Evolutionary conservation across 1,284 basidiomycete species (phyloP).

Genomic region (Peniophora sp.): DNA sequence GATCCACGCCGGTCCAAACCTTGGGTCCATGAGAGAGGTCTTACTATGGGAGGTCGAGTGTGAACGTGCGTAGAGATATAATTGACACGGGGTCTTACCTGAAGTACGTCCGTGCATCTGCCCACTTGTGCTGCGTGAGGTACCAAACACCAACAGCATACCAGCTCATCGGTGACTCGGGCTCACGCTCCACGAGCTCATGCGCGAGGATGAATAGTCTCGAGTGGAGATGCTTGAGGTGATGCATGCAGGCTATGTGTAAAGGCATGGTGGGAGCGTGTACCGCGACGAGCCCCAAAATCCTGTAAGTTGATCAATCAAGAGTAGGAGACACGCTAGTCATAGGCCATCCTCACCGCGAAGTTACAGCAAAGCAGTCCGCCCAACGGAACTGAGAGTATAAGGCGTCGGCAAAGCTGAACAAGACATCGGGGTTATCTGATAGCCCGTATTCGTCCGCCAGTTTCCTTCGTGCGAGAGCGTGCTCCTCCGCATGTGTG

Average conservation of each 20-base stretch:
- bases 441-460: conserved; percentile 73
- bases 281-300: conserved; percentile 71
- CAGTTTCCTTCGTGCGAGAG: conserved; percentile 64
- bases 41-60: conserved; percentile 47
- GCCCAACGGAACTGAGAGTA: conserved; percentile 88
- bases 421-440: conserved; percentile 90
- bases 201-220: conserved; percentile 94
- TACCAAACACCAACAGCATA: conserved; percentile 99
- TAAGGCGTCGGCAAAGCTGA: conserved; percentile 85
- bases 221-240: conserved; percentile 84
- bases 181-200: conserved; percentile 89
- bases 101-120: conserved; percentile 87
- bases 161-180: conserved; percentile 91
- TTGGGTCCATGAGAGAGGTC: conserved; percentile 92
- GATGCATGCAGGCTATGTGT: conserved; percentile 96
- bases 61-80: not conserved
- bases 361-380: conserved; percentile 88
- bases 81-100: conserved; percentile 43
- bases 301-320: conserved; percentile 36
- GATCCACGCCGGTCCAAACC: conserved; percentile 95
- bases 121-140: conserved; percentile 77
- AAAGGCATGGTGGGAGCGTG: conserved; percentile 85
- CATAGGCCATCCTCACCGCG: conserved; percentile 51
- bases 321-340: not conserved
- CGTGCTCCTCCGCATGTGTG: conserved; percentile 77